Base-by-base conservation (phyloP, 208 protist species). In the Balamuthia mandrillaris region DNA sequence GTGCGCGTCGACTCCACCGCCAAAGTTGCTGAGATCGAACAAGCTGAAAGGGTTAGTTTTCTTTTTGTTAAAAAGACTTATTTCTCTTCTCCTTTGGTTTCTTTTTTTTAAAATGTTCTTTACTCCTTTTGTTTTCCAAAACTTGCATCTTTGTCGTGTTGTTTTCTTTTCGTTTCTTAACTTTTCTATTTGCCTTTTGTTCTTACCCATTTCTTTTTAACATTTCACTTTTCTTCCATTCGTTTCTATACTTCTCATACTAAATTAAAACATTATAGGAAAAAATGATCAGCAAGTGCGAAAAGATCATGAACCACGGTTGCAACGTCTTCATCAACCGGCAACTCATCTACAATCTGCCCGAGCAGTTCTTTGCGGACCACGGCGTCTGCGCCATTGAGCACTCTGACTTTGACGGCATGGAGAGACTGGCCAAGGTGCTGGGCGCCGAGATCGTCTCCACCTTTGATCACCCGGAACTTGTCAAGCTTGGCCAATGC, bases 301-400 rank as follows among this genome's bases (percentile, higher is more conserved):
- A 98, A 86, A 96, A 98, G 85, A 99, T 99, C 85, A 90, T 98
- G 31, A 93, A 93, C 42, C 96, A 98, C 90, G 93, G 96, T 61
- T 96, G 97, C 89, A 98, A 99, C 89, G 96, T 96, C 85, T 99
- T 99, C 89, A 98, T 99, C 89, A 99, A 99, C 90, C 93, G 99
- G 51, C 98, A 99, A 92, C 93, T 99, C 12, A 99, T 99, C 85
- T 99, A 99, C 93, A 98, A 99, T 92, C 96, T 99, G 85, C 98
- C 99, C 24, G 97, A 99, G 91, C 97, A 99, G 89, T 95, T 98
- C 52, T 99, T 99, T 89, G 96, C 97, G 12, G 95, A 98, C 60
- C 39, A 87, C 18, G 90, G 90, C 44, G 93, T 99, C 77, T 97
- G 98, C 93, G 94, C 97, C 2, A 99, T 99, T 87, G 98, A 99